A percentile compares a stretch with the other conserved stretches of the same genome.
phyloP scores from a whole-genome alignment of 1,284 basidiomycete genomes.

The Pseudozyma sp. region DNA sequence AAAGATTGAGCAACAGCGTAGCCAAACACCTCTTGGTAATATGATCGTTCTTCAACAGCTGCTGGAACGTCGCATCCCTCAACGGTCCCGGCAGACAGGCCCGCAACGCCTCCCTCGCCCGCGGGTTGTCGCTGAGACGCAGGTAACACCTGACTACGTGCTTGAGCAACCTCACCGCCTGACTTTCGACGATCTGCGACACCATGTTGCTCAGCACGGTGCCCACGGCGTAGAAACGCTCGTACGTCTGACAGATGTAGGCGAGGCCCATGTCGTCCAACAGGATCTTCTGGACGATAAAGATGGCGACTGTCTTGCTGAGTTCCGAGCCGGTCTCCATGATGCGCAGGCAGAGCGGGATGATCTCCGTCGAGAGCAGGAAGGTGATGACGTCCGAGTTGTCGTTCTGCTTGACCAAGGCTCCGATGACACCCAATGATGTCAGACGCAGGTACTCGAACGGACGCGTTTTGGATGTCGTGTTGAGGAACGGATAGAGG shows the following conservation, averaged over 20 bases:
- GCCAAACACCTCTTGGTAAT: constrained; percentile 81
- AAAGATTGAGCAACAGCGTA: constrained; percentile 90
- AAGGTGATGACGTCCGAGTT: constrained; percentile 99
- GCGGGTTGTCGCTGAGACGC: constrained; percentile 92
- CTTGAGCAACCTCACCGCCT: constrained; percentile 94
- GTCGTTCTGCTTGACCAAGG: constrained; percentile 94
- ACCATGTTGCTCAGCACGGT: constrained; percentile 99
- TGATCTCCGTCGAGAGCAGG: constrained; percentile 98
- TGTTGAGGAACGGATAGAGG: constrained; percentile 98
- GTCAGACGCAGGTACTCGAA: constrained; percentile 99
- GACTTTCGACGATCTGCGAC: constrained; percentile 81
- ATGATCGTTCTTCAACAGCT: constrained; percentile 76
- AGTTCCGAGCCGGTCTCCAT: constrained; percentile 99
- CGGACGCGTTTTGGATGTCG: constrained; percentile 96
- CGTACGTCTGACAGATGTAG: constrained; percentile 99
- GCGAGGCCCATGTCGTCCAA: constrained; percentile 97
- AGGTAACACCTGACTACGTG: constrained; percentile 98
- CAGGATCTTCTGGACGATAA: constrained; percentile 99
- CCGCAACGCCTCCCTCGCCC: constrained; percentile 94
- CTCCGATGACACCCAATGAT: constrained; percentile 96
- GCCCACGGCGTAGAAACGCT: constrained; percentile 98
- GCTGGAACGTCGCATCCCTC: constrained; percentile 91
- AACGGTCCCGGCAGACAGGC: constrained; percentile 97
- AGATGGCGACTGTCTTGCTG: constrained; percentile 99
- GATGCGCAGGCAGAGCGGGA: constrained; percentile 97